A percentile compares a stretch with the other conserved stretches of the same genome.
Evolutionary conservation across 768 basidiomycete species (phyloP).

Genomic region (Suillus fuscotomentosus): DNA sequence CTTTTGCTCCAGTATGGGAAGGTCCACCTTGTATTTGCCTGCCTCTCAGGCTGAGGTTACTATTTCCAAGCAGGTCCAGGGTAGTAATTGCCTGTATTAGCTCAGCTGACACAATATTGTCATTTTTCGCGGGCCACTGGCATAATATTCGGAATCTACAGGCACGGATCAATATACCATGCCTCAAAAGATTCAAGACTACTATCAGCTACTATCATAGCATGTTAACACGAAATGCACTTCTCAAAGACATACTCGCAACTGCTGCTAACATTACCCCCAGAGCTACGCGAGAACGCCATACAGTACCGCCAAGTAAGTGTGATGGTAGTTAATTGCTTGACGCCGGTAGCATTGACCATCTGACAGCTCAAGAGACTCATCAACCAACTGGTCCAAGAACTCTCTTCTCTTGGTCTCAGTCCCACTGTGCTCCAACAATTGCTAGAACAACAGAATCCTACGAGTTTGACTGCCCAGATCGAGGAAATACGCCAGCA

Average conservation of each 20-base stretch:
- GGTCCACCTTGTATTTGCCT: no score
- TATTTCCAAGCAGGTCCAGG: no score
- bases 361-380: conserved; percentile 79
- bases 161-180: not conserved
- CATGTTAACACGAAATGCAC: conserved; percentile 48
- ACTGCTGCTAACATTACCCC: conserved; percentile 64
- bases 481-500: conserved; percentile 8
- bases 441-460: conserved; percentile 29
- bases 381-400: conserved; percentile 78
- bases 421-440: conserved; percentile 48
- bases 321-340: not conserved
- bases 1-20: no score
- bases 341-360: not conserved
- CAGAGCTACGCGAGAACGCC: conserved; percentile 72
- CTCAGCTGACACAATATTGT: no score
- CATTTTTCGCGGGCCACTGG: no score
- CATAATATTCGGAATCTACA: not conserved
- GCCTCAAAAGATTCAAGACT: no score
- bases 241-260: conserved; percentile 70
- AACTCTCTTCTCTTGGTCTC: conserved; percentile 72
- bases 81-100: no score
- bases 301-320: conserved; percentile 81
- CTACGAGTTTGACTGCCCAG: conserved; percentile 5
- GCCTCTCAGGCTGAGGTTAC: no score
- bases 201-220: not conserved